Percentiles rank a stretch among this genome's conserved stretches.
These are phyloP conservation scores for Haplosporangium sp. DNA, from an alignment of 371 early-diverging fungal genomes.

Conservation along the genomic window DNA sequence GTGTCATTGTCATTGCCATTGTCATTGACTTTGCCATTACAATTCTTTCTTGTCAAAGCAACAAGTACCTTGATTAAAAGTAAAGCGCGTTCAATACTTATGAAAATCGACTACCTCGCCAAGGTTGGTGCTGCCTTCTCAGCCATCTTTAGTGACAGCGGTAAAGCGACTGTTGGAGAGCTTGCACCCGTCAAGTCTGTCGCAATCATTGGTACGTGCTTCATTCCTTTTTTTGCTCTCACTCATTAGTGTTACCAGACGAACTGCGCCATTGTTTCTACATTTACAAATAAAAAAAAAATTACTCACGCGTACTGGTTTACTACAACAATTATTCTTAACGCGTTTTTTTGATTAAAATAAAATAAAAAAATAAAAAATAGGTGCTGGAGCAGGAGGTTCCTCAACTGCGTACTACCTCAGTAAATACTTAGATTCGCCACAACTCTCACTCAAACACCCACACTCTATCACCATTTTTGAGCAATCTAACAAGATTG, in stretches of 20 bases:
- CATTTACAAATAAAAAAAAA: too few species aligned
- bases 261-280: not conserved
- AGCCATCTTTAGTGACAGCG: conserved; percentile 35
- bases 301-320: too few species aligned
- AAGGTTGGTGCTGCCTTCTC: conserved; percentile 40
- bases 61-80: too few species aligned
- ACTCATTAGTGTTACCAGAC: not conserved
- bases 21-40: not conserved
- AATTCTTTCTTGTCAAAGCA: too few species aligned
- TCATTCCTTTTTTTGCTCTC: not conserved
- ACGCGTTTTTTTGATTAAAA: not conserved
- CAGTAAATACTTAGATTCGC: conserved; percentile 57
- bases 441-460: conserved; percentile 23
- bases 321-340: too few species aligned
- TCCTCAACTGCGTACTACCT: conserved; percentile 71
- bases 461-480: conserved; percentile 62
- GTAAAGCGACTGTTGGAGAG: conserved; percentile 12
- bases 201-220: conserved; percentile 58
- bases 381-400: conserved; percentile 76
- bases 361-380: not conserved
- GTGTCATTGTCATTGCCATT: too few species aligned
- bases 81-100: not conserved
- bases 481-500: conserved; percentile 62
- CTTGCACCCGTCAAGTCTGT: conserved; percentile 46
- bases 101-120: conserved; percentile 49